A percentile compares a stretch with the other conserved stretches of the same genome.
These are phyloP conservation scores for Hemileccinum impolitum DNA, from an alignment of 768 basidiomycete species.

Conservation along the genomic window DNA sequence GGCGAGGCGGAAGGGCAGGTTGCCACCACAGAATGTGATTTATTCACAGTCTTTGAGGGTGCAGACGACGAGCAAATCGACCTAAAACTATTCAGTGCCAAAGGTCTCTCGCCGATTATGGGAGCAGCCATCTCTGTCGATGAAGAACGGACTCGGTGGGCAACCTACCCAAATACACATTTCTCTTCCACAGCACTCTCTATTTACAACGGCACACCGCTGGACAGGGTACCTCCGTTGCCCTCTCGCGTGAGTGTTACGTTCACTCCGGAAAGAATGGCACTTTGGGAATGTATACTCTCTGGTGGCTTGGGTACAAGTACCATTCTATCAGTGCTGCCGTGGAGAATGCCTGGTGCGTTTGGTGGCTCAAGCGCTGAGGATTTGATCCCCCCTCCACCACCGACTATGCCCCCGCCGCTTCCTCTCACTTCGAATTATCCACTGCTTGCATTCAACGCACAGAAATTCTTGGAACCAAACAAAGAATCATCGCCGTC, in stretches of 20 bases:
- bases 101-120: not conserved
- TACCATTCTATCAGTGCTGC: conserved; percentile 2
- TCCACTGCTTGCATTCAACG: not conserved
- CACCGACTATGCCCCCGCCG: conserved; percentile 30
- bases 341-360: conserved; percentile 23
- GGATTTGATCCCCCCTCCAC: conserved; percentile 31
- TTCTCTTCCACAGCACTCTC: conserved; percentile 58
- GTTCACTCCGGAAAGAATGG: conserved; percentile 34
- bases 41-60: conserved; percentile 38
- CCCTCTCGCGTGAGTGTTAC: conserved; percentile 31
- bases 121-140: not conserved
- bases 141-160: conserved; percentile 47
- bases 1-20: conserved; percentile 16
- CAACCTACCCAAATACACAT: conserved; percentile 53
- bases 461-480: not conserved
- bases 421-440: conserved; percentile 25
- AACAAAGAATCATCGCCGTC: not conserved
- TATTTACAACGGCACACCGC: conserved; percentile 41
- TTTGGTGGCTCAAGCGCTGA: conserved; percentile 19
- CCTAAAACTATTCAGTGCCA: conserved; percentile 6
- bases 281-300: conserved; percentile 40
- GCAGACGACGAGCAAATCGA: conserved; percentile 36
- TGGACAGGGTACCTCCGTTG: conserved; percentile 30
- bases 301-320: conserved; percentile 8
- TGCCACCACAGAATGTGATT: conserved; percentile 13